Percentiles rank a stretch among this genome's conserved stretches.
Evolutionary conservation across 1,139 yeast species (phyloP).

Genomic region (Sugiyamaella neomexicana): DNA sequence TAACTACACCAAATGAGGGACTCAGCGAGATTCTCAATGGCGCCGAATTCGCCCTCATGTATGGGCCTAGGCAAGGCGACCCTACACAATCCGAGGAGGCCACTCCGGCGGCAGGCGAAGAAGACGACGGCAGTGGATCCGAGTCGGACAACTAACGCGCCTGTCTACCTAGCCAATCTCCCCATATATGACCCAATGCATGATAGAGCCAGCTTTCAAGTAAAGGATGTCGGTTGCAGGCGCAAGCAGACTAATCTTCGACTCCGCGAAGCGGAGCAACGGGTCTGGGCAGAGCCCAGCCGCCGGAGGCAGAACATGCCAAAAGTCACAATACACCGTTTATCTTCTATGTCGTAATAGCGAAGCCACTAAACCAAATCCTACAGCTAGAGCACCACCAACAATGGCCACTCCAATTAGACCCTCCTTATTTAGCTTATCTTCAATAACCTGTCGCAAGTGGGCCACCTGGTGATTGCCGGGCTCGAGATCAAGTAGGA

Average conservation of each 20-base stretch:
- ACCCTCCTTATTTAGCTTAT: constrained; percentile 77
- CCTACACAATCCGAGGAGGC: constrained; percentile 20
- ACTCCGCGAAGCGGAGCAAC: neutral
- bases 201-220: constrained; percentile 9
- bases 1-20: constrained; percentile 51
- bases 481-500: constrained; percentile 76
- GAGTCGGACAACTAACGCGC: constrained; percentile 26
- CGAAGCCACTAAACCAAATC: constrained; percentile 68
- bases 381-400: constrained; percentile 81
- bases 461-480: constrained; percentile 74
- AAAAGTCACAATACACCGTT: neutral
- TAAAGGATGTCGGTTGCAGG: too few species aligned
- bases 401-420: constrained; percentile 83
- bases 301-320: constrained; percentile 1
- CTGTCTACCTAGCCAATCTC: too few species aligned
- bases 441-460: constrained; percentile 75
- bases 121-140: constrained; percentile 20
- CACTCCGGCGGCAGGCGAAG: constrained; percentile 6
- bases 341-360: constrained; percentile 44
- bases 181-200: constrained; percentile 9
- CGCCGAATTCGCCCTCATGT: constrained; percentile 68
- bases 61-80: constrained; percentile 31
- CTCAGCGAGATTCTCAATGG: constrained; percentile 67
- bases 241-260: too few species aligned
- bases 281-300: constrained; percentile 7